phyloP scores from a whole-genome alignment of 1,284 basidiomycete genomes.

The Coniferiporia sulphurascens region DNA sequence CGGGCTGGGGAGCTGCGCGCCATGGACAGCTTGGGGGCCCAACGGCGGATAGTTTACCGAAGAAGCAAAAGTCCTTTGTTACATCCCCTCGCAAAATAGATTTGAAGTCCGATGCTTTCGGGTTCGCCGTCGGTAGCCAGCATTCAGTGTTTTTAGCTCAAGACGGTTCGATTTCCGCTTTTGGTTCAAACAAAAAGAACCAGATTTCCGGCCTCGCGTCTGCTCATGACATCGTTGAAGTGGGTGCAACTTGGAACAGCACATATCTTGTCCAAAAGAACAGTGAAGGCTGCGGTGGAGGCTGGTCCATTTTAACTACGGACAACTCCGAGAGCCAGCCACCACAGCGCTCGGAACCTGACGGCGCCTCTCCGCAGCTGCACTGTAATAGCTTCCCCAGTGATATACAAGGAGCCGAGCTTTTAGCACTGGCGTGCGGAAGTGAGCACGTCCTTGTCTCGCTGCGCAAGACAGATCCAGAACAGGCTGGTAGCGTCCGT shows the following conservation, averaged over 20 bases:
- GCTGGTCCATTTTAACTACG: constrained; percentile 38
- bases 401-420: constrained; percentile 7
- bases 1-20: constrained; percentile 81
- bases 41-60: constrained; percentile 8
- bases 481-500: constrained; percentile 7
- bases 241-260: constrained; percentile 82
- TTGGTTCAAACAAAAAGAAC: constrained; percentile 68
- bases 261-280: constrained; percentile 48
- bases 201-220: constrained; percentile 51
- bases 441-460: constrained; percentile 75
- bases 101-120: constrained; percentile 29
- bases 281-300: constrained; percentile 18
- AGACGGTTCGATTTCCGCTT: constrained; percentile 42
- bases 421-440: constrained; percentile 48
- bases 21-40: constrained; percentile 70
- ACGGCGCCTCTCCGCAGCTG: constrained; percentile 17
- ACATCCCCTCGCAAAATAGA: constrained; percentile 33
- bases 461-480: constrained; percentile 19
- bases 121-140: constrained; percentile 58
- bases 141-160: constrained; percentile 59
- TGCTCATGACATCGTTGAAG: constrained; percentile 26
- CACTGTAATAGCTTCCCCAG: constrained; percentile 36
- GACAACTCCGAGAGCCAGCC: constrained; percentile 75
- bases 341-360: constrained; percentile 33
- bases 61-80: constrained; percentile 27